A percentile compares a stretch with the other conserved stretches of the same genome.
phyloP scores from a whole-genome alignment of 257 asterid species.

The Solanum habrochaites region DNA sequence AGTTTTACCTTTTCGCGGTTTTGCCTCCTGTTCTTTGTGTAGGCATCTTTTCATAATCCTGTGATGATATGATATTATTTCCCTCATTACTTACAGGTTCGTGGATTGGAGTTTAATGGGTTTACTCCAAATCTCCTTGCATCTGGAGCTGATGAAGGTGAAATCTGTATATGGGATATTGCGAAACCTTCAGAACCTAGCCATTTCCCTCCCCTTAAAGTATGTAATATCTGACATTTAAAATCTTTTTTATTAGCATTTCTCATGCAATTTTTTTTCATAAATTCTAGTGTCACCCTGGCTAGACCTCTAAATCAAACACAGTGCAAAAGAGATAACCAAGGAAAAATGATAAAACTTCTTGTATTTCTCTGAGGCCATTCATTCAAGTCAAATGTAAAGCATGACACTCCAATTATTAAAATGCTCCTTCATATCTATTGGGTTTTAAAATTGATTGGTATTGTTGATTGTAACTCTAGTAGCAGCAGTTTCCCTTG shows the following conservation, averaged over 20 bases:
- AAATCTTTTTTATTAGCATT: background rate
- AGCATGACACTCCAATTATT: background rate
- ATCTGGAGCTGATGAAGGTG: constrained; percentile 99
- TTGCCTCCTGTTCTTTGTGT: background rate
- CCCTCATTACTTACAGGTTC: constrained; percentile 39
- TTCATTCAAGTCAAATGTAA: background rate
- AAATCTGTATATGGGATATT: constrained; percentile 89
- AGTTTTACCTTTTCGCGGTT: constrained; percentile 19
- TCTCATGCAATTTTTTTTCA: background rate
- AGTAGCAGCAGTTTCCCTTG: background rate
- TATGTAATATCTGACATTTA: constrained; percentile 7
- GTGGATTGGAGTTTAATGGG: constrained; percentile 81
- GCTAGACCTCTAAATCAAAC: background rate
- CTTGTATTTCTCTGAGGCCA: background rate
- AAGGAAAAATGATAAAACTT: background rate
- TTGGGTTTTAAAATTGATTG: background rate
- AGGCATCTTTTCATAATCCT: background rate
- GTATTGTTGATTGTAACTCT: background rate
- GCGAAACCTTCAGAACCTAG: constrained; percentile 63
- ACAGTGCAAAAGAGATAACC: background rate
- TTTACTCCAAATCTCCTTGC: constrained; percentile 74
- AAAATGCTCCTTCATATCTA: background rate
- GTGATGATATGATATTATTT: constrained; percentile 1
- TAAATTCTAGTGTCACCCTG: background rate
- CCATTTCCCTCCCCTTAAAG: constrained; percentile 88